Base-by-base conservation (phyloP, 306 rosid genomes). In the Hippophae tibetana region DNA sequence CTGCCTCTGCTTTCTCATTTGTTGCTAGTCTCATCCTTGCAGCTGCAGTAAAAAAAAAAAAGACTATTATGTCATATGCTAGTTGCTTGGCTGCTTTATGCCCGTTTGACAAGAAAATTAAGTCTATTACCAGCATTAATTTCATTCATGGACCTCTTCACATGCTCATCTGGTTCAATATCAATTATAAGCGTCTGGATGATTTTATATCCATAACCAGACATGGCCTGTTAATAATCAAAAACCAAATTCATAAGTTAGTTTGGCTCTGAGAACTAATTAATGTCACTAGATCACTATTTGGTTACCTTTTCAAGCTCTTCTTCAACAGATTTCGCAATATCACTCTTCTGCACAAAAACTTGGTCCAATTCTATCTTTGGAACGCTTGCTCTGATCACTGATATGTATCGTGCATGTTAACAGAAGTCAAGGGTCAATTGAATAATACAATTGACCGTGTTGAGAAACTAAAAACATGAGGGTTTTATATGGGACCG, bases 11-110 rank as follows among this genome's bases (percentile, higher is more conserved):
- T 26, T 14, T 67, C 45, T 69, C 73, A 25, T 60, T 69, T n/a
- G 73, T 55, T 2, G 67, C 73, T 58, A 53, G 47, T 47, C 73
- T 60, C 73, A 69, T 60, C 52, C 73, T 60, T 27, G 73, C 62
- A 38, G 73, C 73, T 61, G 31, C 65, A 13, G 27, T 12, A 5
- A 7, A 9, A 5, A 7, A 9, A 38, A 27, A 57, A 5, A 10
- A 57, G 1, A 5, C 5, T n/a, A 31, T 31, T 31, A 0, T 2
- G 38, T 31, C 38, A 31, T 2, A 4, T 31, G 23, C 38, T 31
- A 31, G 38, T 31, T 31, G 38, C 38, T 31, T 31, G 5, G 38
- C 23, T 18, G 23, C 23, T 18, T 1, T 18, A 18, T 18, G 23
- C 1, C 23, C 23, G 23, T 18, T 58, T 9, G 7, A 0, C 14